A percentile compares a stretch with the other conserved stretches of the same genome.
These are phyloP conservation scores for Lasiosphaeria ovina DNA, from an alignment of 495 filamentous ascomycete species.

Conservation along the genomic window DNA sequence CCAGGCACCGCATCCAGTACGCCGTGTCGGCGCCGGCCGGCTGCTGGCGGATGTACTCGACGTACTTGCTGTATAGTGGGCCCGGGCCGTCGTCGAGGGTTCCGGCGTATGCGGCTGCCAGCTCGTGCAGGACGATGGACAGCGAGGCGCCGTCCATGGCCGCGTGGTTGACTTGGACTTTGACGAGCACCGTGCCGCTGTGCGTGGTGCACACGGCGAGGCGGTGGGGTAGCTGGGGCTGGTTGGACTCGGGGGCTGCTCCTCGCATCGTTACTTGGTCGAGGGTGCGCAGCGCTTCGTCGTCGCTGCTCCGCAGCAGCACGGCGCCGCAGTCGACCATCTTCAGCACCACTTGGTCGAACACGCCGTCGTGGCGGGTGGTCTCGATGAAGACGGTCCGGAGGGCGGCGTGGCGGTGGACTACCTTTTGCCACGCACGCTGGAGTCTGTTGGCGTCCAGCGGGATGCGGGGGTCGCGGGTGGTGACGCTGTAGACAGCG, in stretches of 20 bases:
- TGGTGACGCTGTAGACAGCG: slow-evolving; percentile 21
- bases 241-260: too few species aligned
- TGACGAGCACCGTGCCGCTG: slow-evolving; percentile 18
- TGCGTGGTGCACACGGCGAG: slow-evolving; percentile 23
- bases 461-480: background rate
- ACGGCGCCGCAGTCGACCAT: slow-evolving; percentile 13
- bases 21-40: slow-evolving; percentile 41
- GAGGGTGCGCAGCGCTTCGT: slow-evolving; percentile 12
- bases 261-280: background rate
- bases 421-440: slow-evolving; percentile 53
- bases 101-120: slow-evolving; percentile 45
- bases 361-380: slow-evolving; percentile 26
- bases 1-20: slow-evolving; percentile 55
- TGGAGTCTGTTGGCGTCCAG: slow-evolving; percentile 7
- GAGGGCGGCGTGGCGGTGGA: slow-evolving; percentile 50
- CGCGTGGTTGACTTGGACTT: slow-evolving; percentile 28
- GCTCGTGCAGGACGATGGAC: slow-evolving; percentile 32
- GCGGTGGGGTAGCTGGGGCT: slow-evolving; percentile 24
- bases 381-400: slow-evolving; percentile 29
- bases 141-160: slow-evolving; percentile 33
- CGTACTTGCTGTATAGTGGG: slow-evolving; percentile 56
- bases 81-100: slow-evolving; percentile 26
- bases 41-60: slow-evolving; percentile 43
- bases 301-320: slow-evolving; percentile 10
- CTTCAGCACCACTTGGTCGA: slow-evolving; percentile 27